Conservation (phyloP, 768 basidiomycete species). For the Mycena filopes region DNA sequence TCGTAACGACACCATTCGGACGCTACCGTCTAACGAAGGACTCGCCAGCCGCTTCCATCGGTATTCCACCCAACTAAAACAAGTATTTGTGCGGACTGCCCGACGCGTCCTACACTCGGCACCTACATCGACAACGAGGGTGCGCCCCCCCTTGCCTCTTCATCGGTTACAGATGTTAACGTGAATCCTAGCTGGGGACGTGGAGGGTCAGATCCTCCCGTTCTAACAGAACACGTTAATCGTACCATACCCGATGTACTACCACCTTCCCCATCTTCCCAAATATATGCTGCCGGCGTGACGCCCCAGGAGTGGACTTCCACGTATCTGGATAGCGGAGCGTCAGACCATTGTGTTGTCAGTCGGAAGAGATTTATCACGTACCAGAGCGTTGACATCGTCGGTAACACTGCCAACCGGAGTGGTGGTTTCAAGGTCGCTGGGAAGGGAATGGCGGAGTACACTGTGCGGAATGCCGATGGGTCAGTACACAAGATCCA, state of each 20-base stretch:
- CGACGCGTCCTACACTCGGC: slow-evolving; percentile 1
- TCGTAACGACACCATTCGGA: slow-evolving; percentile 1
- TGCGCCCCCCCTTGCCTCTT: slow-evolving; percentile 5
- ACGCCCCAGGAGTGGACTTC: neutral
- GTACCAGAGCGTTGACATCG: neutral
- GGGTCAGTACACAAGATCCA: neutral
- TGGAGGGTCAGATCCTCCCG: slow-evolving; percentile 6
- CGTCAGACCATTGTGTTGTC: slow-evolving; percentile 10
- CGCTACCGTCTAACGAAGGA: neutral
- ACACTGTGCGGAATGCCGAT: neutral
- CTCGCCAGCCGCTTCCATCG: slow-evolving; percentile 1
- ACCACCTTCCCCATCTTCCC: no score
- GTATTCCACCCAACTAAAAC: neutral
- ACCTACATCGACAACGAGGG: no score
- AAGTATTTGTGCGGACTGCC: neutral
- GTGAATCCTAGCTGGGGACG: neutral
- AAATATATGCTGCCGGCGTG: neutral
- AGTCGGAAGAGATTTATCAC: neutral
- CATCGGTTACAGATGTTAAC: slow-evolving; percentile 10
- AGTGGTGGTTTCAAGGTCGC: slow-evolving; percentile 8
- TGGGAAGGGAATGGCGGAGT: neutral
- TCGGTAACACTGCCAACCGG: slow-evolving; percentile 1
- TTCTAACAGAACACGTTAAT: slow-evolving; percentile 1
- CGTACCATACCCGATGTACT: slow-evolving; percentile 9
- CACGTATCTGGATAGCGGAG: slow-evolving; percentile 14